phyloP scores from a whole-genome alignment of 345 rosid genomes.

The Conringia planisiliqua region DNA sequence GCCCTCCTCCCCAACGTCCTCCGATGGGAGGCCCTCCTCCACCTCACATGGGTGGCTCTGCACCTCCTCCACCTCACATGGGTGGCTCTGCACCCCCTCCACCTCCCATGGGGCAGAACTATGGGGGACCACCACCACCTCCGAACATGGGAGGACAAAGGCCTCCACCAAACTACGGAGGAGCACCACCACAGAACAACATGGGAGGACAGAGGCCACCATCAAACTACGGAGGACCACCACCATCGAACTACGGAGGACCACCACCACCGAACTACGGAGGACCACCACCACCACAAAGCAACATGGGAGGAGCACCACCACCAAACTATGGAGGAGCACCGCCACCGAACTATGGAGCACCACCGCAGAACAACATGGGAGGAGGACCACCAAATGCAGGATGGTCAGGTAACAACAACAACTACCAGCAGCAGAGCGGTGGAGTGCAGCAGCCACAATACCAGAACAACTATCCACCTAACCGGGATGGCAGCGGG shows the following conservation, averaged over 20 bases:
- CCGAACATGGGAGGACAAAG: constrained; percentile 26
- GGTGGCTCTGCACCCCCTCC: constrained; percentile 31
- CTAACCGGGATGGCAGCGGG: constrained; percentile 31
- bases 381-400: constrained; percentile 26
- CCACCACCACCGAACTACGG: constrained; percentile 22
- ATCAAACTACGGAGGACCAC: constrained; percentile 23
- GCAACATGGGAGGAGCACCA: constrained; percentile 30
- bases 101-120: constrained; percentile 25
- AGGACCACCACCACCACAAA: constrained; percentile 13
- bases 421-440: constrained; percentile 29
- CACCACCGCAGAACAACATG: constrained; percentile 30
- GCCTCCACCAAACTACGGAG: constrained; percentile 29
- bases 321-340: constrained; percentile 26
- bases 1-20: constrained; percentile 33
- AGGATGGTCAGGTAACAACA: constrained; percentile 29
- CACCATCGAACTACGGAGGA: constrained; percentile 26
- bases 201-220: constrained; percentile 35
- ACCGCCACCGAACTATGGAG: constrained; percentile 17
- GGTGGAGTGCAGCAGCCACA: constrained; percentile 38
- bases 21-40: constrained; percentile 38
- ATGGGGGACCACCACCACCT: constrained; percentile 30
- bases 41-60: constrained; percentile 31
- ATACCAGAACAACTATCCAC: constrained; percentile 38
- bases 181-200: constrained; percentile 11
- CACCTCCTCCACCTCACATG: constrained; percentile 16